Conservation (phyloP, 176 grass and related monocot species). For the Olyra latifolia region DNA sequence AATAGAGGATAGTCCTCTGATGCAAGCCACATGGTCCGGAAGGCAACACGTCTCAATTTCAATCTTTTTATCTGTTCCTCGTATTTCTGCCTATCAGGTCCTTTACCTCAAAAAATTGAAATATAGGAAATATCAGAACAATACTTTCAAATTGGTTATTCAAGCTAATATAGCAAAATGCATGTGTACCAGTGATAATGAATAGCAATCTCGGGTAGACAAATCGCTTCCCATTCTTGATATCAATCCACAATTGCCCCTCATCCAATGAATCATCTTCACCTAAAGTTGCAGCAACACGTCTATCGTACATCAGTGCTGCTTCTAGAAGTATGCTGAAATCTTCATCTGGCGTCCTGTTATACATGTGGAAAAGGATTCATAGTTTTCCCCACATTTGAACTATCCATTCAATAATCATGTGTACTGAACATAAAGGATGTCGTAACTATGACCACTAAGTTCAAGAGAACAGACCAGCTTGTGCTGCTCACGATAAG, state of each 20-base stretch:
- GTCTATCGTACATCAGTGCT: conserved; percentile 91
- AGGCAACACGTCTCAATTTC: conserved; percentile 84
- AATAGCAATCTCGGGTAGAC: conserved; percentile 84
- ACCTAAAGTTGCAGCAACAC: conserved; percentile 69
- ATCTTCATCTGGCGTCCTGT: conserved; percentile 97
- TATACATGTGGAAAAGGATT: conserved; percentile 26
- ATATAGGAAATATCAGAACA: conserved; percentile 12
- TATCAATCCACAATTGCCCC: conserved; percentile 72
- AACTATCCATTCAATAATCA: conserved; percentile 9
- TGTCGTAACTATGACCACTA: background rate
- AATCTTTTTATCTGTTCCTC: conserved; percentile 91
- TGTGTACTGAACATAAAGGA: background rate
- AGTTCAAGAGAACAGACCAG: conserved; percentile 62
- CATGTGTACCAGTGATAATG: conserved; percentile 81
- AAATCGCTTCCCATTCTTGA: conserved; percentile 63
- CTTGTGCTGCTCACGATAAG: conserved; percentile 98
- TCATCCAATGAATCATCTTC: conserved; percentile 90
- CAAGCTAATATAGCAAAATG: conserved; percentile 27
- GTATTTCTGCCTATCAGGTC: conserved; percentile 90
- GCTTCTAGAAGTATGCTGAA: conserved; percentile 97
- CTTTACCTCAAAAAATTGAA: conserved; percentile 70
- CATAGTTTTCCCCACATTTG: background rate
- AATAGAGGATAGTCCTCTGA: conserved; percentile 95
- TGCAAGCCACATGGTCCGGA: conserved; percentile 94
- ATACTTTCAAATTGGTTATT: conserved; percentile 7